phyloP scores from a whole-genome alignment of 352 stramenopile genomes.

The Phytophthora vignae region DNA sequence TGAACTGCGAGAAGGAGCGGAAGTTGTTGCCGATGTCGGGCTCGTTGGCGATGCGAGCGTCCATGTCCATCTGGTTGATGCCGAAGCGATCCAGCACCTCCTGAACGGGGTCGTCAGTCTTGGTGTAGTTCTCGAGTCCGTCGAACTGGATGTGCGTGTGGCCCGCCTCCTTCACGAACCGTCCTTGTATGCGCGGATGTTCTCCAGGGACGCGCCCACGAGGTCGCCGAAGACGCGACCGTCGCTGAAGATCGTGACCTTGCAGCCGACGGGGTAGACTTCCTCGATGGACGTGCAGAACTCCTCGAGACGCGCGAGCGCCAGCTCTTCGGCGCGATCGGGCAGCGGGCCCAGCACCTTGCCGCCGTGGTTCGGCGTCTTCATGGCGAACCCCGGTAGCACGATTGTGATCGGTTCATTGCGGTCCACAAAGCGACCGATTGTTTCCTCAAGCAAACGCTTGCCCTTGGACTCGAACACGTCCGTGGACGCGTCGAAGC shows the following conservation, averaged over 20 bases:
- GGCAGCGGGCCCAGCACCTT: conserved; percentile 28
- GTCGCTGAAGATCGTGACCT: conserved; percentile 31
- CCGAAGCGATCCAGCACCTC: conserved; percentile 29
- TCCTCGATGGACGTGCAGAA: conserved; percentile 30
- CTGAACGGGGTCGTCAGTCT: conserved; percentile 25
- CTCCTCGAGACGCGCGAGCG: conserved; percentile 21
- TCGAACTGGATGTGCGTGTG: conserved; percentile 36
- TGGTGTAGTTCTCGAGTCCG: conserved; percentile 31
- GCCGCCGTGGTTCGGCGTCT: conserved; percentile 23
- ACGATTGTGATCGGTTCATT: conserved; percentile 14
- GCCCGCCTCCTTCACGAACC: conserved; percentile 25
- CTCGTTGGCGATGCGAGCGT: conserved; percentile 26
- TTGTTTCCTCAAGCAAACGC: conserved; percentile 14
- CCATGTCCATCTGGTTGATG: conserved; percentile 31
- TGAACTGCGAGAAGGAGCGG: conserved; percentile 32
- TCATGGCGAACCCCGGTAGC: conserved; percentile 14
- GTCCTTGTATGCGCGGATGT: conserved; percentile 30
- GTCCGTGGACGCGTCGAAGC: conserved; percentile 14
- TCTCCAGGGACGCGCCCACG: conserved; percentile 15
- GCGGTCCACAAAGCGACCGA: conserved; percentile 20
- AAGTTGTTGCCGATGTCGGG: conserved; percentile 29
- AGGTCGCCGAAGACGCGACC: conserved; percentile 30
- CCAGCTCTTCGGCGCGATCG: conserved; percentile 27
- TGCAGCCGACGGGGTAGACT: conserved; percentile 24
- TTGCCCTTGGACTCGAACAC: conserved; percentile 20